Base-by-base conservation (phyloP, 768 basidiomycete species). In the Ramaria sp. region DNA sequence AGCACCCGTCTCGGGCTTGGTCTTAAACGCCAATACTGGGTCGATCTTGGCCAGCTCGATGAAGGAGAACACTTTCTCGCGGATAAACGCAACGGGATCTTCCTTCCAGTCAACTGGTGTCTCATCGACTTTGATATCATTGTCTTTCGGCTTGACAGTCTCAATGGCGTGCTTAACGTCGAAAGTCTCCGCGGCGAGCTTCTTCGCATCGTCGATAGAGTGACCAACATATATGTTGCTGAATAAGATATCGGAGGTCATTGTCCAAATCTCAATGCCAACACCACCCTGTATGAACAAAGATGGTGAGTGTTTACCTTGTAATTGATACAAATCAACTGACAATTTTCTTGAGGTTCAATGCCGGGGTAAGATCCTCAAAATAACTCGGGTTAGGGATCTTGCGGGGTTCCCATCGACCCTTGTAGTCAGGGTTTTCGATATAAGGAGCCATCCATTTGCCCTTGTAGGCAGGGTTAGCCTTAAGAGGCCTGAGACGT, bases 191-290 rank as follows among this genome's bases (percentile, higher is more conserved):
- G 75, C 72, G 56, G 92, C 91, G 63, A 99, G 72, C 11, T 74
- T 71, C 70, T 88, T 83, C 60, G 96, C 96, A 59, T 95, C 91
- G 39, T 82, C 81, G 58, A 82, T 67, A 19, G 92, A 94, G 77
- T 93, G 86, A 59, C 93, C 93, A 58, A 99, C 71, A 75, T 92
- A 98, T 67, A 99, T 82, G 75, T 91, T 93, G 72, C 90, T 83
- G 69, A 93, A 94, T 63, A 93, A 78, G 64, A 93, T 93, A 67
- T 90, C 86, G 71, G 89, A 89, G 43, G 94, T 95, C 96, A 98
- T 99, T 47, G 95, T 95, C 96, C 96, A 99, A 64, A 98, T 83
- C 72, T 99, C 96, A 63, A 98, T 94, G 66, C 94, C 94, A 60
- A 96, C 81, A 73, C 92, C 93, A 63, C 91, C 89, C 86, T 88